phyloP scores from a whole-genome alignment of 495 filamentous ascomycete genomes.

The Aspergillus asperescens region DNA sequence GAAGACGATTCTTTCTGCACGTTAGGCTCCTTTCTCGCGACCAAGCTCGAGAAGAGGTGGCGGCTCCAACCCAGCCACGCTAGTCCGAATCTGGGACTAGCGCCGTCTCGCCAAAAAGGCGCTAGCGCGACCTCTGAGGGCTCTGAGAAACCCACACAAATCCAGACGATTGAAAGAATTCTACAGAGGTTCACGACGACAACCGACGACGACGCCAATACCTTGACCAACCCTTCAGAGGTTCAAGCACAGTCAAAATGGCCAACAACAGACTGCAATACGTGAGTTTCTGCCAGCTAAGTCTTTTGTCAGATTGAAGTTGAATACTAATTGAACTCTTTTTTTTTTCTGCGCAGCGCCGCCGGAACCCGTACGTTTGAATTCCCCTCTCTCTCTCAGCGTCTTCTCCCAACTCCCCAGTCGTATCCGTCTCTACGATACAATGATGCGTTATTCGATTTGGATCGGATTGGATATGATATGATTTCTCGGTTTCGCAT shows the following conservation, averaged over 20 bases:
- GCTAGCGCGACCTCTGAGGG: constrained; percentile 40
- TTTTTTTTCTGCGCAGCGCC: constrained; percentile 50
- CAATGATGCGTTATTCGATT: constrained; percentile 4
- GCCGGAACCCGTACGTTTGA: constrained; percentile 81
- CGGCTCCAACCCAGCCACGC: constrained; percentile 26
- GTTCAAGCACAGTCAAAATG: constrained; percentile 55
- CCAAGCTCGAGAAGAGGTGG: constrained; percentile 35
- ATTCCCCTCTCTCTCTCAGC: constrained; percentile 17
- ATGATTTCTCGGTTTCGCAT: background rate
- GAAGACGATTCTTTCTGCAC: constrained; percentile 20
- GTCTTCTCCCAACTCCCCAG: constrained; percentile 8
- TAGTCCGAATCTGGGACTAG: constrained; percentile 19
- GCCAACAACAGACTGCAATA: constrained; percentile 67
- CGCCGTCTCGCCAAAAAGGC: constrained; percentile 43
- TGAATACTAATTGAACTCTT: constrained; percentile 22
- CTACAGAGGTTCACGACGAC: constrained; percentile 49
- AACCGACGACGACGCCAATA: constrained; percentile 52
- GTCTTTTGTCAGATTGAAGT: background rate
- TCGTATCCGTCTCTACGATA: constrained; percentile 14
- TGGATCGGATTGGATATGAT: background rate
- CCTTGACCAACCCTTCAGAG: constrained; percentile 40
- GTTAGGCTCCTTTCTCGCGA: constrained; percentile 27
- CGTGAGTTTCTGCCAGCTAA: constrained; percentile 44
- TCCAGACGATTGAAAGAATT: constrained; percentile 38
- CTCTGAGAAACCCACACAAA: constrained; percentile 49